Evolutionary conservation across 1,284 basidiomycete genomes (phyloP).

Genomic region (Cutaneotrichosporon sp.): DNA sequence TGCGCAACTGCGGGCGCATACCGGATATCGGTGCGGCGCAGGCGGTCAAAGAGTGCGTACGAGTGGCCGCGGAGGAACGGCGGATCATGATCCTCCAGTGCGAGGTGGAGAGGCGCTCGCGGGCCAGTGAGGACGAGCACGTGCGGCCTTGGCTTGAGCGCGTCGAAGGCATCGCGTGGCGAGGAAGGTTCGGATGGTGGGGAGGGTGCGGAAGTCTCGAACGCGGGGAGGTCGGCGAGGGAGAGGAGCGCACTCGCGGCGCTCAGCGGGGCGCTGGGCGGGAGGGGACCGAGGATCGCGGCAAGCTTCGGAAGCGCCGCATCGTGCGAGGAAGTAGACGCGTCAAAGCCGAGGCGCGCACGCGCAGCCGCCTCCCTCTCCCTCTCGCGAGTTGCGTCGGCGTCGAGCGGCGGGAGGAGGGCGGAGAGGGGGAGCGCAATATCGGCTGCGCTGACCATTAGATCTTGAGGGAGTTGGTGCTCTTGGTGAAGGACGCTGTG

Average conservation of each 20-base stretch:
- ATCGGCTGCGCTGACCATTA: neutral
- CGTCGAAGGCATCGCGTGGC: neutral
- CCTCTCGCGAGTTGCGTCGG: neutral
- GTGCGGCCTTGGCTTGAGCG: constrained; percentile 7
- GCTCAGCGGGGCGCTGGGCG: constrained; percentile 39
- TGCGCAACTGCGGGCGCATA: constrained; percentile 37
- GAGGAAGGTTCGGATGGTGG: neutral
- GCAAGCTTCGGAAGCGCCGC: constrained; percentile 5
- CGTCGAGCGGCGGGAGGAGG: constrained; percentile 25
- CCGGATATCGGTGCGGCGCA: constrained; percentile 39
- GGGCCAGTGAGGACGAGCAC: constrained; percentile 42
- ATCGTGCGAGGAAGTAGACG: neutral
- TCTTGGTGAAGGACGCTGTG: no score
- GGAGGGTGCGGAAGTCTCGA: neutral
- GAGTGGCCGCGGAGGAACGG: constrained; percentile 30
- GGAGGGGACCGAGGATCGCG: constrained; percentile 38
- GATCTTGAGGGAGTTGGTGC: no score
- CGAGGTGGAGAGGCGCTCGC: constrained; percentile 25
- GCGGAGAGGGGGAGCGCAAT: constrained; percentile 26
- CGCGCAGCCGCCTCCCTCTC: neutral
- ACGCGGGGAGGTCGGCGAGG: constrained; percentile 27
- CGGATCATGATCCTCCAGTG: constrained; percentile 42
- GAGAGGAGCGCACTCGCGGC: constrained; percentile 33
- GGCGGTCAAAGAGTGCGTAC: constrained; percentile 20
- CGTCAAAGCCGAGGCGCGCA: neutral